Base-by-base conservation (phyloP, 495 filamentous ascomycete species). In the Penicillium alfredii region DNA sequence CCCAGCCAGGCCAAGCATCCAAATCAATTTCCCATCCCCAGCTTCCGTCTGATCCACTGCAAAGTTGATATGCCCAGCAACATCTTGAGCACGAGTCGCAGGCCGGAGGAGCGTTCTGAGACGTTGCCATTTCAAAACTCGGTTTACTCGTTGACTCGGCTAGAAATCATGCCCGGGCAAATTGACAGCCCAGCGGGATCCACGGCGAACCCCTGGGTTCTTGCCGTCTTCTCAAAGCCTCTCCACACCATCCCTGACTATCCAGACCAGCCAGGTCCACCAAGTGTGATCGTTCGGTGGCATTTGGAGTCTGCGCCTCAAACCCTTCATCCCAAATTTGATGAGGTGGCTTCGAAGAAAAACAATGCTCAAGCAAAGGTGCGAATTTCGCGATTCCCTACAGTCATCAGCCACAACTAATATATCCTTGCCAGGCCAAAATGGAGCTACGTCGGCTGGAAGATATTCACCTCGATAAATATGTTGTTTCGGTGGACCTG, bases 241-340 rank as follows among this genome's bases (percentile, higher is more conserved):
- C 47, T 60, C 33, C 77, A 56, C 64, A 73, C 30, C 39, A 58
- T 58, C 34, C 64, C 52, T 43, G 67, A 61, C 63, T 69, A 55
- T 28, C 63, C 77, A 16, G 76, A 74, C 21, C 69, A 74, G 19
- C 74, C 78, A 45, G 77, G 77, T 11, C 61, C 72, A 3, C 70
- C 76, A 40, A 88, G 77, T 45, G 71, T 86, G 18, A 74, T 93
- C 35, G 78, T 81, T 19, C 73, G 81, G 37, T 94, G 86, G 87
- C 80, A 88, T 43, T 53, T 92, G n/a, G 62, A 80, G 6, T 63
- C 56, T 23, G 69, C 77, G 11, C 66, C 75, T 20, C 69, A 74
- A 15, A 63, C 61, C 5, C 66, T 90, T 8, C 83, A 89, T 50
- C 56, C 78, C 2, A 81, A 78, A 33, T 89, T 93, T 47, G 79